phyloP scores from a whole-genome alignment of 2,329 filamentous ascomycete species.

The Arthrocladium fulminans region DNA sequence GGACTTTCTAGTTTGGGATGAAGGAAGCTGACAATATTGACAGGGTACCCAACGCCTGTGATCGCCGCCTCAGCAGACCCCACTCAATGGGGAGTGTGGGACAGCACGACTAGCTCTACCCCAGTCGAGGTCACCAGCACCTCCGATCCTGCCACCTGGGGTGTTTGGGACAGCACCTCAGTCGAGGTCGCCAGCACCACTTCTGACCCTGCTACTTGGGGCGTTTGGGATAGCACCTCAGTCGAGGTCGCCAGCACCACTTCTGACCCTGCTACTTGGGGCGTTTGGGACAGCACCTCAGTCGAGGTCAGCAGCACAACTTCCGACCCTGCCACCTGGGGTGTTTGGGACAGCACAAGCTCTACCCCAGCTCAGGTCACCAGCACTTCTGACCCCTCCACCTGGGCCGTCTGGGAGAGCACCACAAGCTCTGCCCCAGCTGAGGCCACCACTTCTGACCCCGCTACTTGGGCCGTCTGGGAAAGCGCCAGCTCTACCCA shows the following conservation, averaged over 20 bases:
- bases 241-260: constrained; percentile 12
- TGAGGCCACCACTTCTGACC: background rate
- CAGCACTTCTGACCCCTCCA: background rate
- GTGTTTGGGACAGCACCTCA: constrained; percentile 19
- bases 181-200: constrained; percentile 25
- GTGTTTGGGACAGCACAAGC: background rate
- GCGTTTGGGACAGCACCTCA: constrained; percentile 6
- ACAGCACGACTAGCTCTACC: constrained; percentile 20
- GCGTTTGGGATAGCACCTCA: constrained; percentile 10
- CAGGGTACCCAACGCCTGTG: constrained; percentile 18
- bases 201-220: constrained; percentile 13
- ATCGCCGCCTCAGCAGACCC: constrained; percentile 4
- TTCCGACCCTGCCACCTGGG: constrained; percentile 14
- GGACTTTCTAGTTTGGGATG: background rate
- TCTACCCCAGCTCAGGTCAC: background rate
- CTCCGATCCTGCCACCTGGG: constrained; percentile 14
- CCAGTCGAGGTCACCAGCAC: constrained; percentile 22
- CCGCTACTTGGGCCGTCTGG: constrained; percentile 1
- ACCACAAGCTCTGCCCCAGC: background rate
- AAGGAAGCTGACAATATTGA: constrained; percentile 1
- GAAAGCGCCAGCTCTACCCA: constrained; percentile 7
- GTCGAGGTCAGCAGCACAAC: constrained; percentile 8
- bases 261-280: constrained; percentile 7
- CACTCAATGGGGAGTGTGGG: constrained; percentile 10
- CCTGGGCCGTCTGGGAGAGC: constrained; percentile 6